Evolutionary conservation across 768 basidiomycete species (phyloP).

Genomic region (Daedalea quercina): DNA sequence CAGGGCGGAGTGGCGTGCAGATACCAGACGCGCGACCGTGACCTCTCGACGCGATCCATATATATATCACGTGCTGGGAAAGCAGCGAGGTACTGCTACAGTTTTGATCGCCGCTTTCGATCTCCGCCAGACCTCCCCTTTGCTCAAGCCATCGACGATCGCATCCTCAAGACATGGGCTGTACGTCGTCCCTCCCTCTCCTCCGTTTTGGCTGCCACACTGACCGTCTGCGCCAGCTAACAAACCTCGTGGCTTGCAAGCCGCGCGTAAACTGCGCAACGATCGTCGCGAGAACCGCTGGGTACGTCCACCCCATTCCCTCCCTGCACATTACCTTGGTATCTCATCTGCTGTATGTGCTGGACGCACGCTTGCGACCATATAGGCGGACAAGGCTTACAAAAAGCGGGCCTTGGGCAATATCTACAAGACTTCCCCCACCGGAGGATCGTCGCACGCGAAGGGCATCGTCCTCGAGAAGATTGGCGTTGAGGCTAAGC

Average conservation of each 20-base stretch:
- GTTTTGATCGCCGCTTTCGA: conserved; percentile 18
- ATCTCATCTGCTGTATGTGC: conserved; percentile 1
- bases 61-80: conserved; percentile 19
- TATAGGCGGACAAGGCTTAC: conserved; percentile 93
- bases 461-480: conserved; percentile 99
- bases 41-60: too few species aligned
- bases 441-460: conserved; percentile 98
- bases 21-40: too few species aligned
- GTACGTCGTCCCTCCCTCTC: conserved; percentile 42
- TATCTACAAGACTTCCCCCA: conserved; percentile 99
- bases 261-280: conserved; percentile 95
- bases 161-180: conserved; percentile 71
- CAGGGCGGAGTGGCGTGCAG: too few species aligned
- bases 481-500: conserved; percentile 99
- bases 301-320: conserved; percentile 41
- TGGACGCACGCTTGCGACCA: neutral
- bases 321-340: neutral
- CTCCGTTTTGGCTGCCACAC: conserved; percentile 6
- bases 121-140: conserved; percentile 20
- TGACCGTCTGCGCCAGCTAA: conserved; percentile 53
- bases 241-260: conserved; percentile 99
- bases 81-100: conserved; percentile 35
- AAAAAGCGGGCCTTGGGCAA: conserved; percentile 99
- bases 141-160: conserved; percentile 34
- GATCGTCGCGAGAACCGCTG: conserved; percentile 95